Base-by-base conservation (phyloP, 2,329 filamentous ascomycete species). In the Albifimbria verrucaria region DNA sequence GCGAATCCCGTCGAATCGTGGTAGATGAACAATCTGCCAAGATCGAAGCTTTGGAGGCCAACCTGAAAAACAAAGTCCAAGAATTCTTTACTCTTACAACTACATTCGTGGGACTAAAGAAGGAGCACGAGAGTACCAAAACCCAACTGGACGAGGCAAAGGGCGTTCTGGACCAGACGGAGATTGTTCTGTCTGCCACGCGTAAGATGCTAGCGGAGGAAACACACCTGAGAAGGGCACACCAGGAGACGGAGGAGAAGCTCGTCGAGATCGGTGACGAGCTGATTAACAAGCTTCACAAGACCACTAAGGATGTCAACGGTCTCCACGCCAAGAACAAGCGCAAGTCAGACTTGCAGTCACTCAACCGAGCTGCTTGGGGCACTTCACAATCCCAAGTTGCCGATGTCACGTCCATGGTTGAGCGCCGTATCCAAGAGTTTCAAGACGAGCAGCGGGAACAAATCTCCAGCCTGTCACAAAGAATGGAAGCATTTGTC, bases 21-120 rank as follows among this genome's bases (percentile, higher is more conserved):
- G 89, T 88, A 60, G 93, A 97, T 63, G 94, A 99, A 67, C 93
- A 97, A 65, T 82, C 86, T 7, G 92, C 93, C 60, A 93, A 91
- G 69, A 92, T 99, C 46, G 91, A 96, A 66, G 92, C 90, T 0
- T 87, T 97, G 74, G 94, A 99, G 68, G 83, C 82, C 36, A 96
- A 94, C 63, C 77, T 99, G 51, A 86, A 91, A 21, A 94, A 96
- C 74, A 97, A 97, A 68, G 87, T 95, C 2, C 92, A 97, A 63
- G 92, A 99, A 68, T 78, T 99, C 0, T 92, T 96, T 68, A 83
- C 85, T 11, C 75, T 97, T 36, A 96, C 90, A 1, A 91, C 88
- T 42, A 92, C 85, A 59, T 96, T 97, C 68, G 92, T 92, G 73
- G 86, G 83, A 1, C 72, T 97, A 62, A 96, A 94, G 72, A 92